Conservation (phyloP, 2,329 filamentous ascomycete species). For the Paraphoma chrysanthemicola region DNA sequence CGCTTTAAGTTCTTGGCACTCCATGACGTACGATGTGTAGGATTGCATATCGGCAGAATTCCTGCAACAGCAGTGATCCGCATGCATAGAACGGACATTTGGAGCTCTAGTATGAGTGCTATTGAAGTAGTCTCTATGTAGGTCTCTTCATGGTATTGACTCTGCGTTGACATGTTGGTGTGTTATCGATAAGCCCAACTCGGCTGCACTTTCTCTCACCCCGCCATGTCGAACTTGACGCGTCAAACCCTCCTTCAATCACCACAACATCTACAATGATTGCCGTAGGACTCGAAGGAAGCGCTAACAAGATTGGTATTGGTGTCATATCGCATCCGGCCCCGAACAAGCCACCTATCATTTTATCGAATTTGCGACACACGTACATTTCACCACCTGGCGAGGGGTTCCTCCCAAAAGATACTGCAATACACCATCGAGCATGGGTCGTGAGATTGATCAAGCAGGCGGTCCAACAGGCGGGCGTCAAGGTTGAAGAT, state of each 20-base stretch:
- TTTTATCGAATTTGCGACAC: conserved; percentile 93
- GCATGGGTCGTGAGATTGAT: conserved; percentile 83
- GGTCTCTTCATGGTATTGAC: too few relatives aligned
- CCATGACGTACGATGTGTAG: too few relatives aligned
- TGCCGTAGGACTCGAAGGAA: conserved; percentile 82
- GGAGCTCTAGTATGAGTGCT: too few relatives aligned
- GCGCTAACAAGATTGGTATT: conserved; percentile 96
- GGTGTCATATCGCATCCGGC: conserved; percentile 84
- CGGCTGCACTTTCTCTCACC: conserved; percentile 20
- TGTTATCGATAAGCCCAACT: conserved; percentile 27
- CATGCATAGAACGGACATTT: too few relatives aligned
- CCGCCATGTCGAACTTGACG: conserved; percentile 26
- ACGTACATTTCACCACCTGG: conserved; percentile 93
- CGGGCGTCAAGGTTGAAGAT: conserved; percentile 61
- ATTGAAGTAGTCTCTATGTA: conserved; percentile 12
- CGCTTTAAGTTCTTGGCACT: too few relatives aligned
- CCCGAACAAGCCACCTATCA: conserved; percentile 52
- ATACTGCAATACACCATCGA: conserved; percentile 92
- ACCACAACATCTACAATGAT: conserved; percentile 58
- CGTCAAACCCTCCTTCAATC: conserved; percentile 9
- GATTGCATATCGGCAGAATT: too few relatives aligned
- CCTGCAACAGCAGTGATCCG: too few relatives aligned
- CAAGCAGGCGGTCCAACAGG: conserved; percentile 76
- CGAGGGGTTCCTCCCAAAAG: conserved; percentile 93
- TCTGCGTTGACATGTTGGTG: too few relatives aligned